Evolutionary conservation across 2,329 filamentous ascomycete species (phyloP).

Genomic region (Neurospora sp.): DNA sequence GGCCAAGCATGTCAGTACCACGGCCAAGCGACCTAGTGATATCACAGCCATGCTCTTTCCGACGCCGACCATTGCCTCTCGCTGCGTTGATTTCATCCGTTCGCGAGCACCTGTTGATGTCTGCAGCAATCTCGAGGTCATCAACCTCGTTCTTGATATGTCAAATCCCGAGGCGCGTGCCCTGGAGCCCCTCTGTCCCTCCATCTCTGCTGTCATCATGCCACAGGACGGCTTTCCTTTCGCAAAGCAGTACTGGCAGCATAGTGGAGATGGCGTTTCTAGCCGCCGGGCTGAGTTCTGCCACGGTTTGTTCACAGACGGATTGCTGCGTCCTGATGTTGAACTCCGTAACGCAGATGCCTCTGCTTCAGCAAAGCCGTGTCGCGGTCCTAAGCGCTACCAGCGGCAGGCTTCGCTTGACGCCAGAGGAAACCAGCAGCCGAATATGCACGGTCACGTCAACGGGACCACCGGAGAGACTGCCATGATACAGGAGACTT

Average conservation of each 20-base stretch:
- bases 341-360: slow-evolving; percentile 18
- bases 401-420: slow-evolving; percentile 46
- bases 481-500: slow-evolving; percentile 52
- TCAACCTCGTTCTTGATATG: slow-evolving; percentile 55
- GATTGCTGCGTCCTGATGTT: slow-evolving; percentile 37
- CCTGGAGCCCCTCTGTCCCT: slow-evolving; percentile 45
- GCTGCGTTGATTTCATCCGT: slow-evolving; percentile 66
- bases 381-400: slow-evolving; percentile 72
- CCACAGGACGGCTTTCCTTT: slow-evolving; percentile 54
- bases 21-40: slow-evolving; percentile 33
- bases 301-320: slow-evolving; percentile 61
- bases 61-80: slow-evolving; percentile 54
- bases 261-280: slow-evolving; percentile 85
- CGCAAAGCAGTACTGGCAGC: slow-evolving; percentile 97
- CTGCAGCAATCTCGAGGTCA: slow-evolving; percentile 37
- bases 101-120: slow-evolving; percentile 44
- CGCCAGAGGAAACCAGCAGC: slow-evolving; percentile 9
- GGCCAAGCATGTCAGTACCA: slow-evolving; percentile 48
- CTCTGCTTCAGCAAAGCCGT: slow-evolving; percentile 26
- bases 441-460: background rate
- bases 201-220: slow-evolving; percentile 62
- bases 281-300: slow-evolving; percentile 89
- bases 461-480: slow-evolving; percentile 13
- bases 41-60: slow-evolving; percentile 68
- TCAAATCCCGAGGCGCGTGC: slow-evolving; percentile 40